These are phyloP conservation scores for Lachancea quebecensis DNA, from an alignment of 805 yeast species.

Conservation along the genomic window DNA sequence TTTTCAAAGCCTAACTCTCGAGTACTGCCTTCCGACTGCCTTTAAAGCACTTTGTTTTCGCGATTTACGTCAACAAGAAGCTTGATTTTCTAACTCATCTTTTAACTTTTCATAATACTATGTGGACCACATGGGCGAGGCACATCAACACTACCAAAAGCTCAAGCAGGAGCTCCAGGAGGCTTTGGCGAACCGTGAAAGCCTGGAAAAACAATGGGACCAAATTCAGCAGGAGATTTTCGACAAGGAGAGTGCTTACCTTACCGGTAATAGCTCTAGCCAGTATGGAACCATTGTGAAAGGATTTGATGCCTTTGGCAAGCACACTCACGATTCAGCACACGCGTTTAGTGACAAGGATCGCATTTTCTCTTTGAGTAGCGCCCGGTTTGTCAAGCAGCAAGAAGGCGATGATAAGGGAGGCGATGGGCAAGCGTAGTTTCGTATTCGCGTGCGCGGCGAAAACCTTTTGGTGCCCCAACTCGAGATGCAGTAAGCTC, in stretches of 20 bases:
- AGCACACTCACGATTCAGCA: slow-evolving; percentile 30
- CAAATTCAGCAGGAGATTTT: slow-evolving; percentile 70
- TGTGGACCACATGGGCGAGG: slow-evolving; percentile 14
- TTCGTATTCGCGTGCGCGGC: neutral
- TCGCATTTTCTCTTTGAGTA: slow-evolving; percentile 70
- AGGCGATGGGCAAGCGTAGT: neutral
- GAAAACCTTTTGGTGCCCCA: no score
- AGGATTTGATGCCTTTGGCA: slow-evolving; percentile 80
- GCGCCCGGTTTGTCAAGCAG: slow-evolving; percentile 61
- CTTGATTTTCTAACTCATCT: neutral
- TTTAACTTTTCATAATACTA: neutral
- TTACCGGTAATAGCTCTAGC: slow-evolving; percentile 35
- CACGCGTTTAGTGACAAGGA: slow-evolving; percentile 59
- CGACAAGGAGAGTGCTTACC: slow-evolving; percentile 69
- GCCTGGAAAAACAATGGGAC: slow-evolving; percentile 56
- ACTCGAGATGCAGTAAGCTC: no score
- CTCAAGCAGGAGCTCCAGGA: slow-evolving; percentile 61
- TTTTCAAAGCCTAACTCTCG: slow-evolving; percentile 26
- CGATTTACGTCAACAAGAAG: neutral
- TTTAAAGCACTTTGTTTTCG: neutral
- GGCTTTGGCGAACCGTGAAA: slow-evolving; percentile 53
- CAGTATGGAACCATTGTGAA: slow-evolving; percentile 65
- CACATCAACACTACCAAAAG: slow-evolving; percentile 49
- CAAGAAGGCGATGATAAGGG: slow-evolving; percentile 19
- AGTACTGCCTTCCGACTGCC: slow-evolving; percentile 20